Conservation (phyloP, 306 rosid species). For the Benincasa hispida region DNA sequence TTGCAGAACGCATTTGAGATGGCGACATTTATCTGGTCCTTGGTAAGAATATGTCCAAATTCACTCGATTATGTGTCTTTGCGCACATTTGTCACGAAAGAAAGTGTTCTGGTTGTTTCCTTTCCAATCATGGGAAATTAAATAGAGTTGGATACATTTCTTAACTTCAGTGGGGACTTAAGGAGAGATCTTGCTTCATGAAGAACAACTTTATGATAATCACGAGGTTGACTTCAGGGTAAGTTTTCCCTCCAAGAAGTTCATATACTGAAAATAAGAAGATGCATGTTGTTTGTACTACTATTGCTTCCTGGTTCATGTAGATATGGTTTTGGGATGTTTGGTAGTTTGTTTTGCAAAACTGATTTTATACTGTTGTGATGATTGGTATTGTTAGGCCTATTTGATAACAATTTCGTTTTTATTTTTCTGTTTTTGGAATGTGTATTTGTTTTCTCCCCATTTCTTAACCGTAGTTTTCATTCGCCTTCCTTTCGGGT, state of each 20-base stretch:
- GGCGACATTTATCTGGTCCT: constrained; percentile 88
- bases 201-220: constrained; percentile 63
- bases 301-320: neutral
- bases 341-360: neutral
- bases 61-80: neutral
- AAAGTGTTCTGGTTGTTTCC: neutral
- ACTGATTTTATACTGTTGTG: neutral
- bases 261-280: neutral
- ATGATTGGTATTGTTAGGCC: neutral
- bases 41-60: constrained; percentile 39
- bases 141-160: neutral
- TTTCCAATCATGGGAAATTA: neutral
- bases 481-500: neutral
- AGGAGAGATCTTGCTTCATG: constrained; percentile 68
- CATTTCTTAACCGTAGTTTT: no score
- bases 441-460: no score
- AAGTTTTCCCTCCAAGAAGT: constrained; percentile 10
- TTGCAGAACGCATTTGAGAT: constrained; percentile 92
- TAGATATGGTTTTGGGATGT: neutral
- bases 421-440: neutral
- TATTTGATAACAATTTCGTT: no score
- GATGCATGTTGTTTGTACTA: neutral
- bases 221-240: constrained; percentile 74
- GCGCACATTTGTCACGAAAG: neutral
- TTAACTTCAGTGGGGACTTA: constrained; percentile 61